Conservation (phyloP, 768 basidiomycete genomes). For the Naganishia randhawae region DNA sequence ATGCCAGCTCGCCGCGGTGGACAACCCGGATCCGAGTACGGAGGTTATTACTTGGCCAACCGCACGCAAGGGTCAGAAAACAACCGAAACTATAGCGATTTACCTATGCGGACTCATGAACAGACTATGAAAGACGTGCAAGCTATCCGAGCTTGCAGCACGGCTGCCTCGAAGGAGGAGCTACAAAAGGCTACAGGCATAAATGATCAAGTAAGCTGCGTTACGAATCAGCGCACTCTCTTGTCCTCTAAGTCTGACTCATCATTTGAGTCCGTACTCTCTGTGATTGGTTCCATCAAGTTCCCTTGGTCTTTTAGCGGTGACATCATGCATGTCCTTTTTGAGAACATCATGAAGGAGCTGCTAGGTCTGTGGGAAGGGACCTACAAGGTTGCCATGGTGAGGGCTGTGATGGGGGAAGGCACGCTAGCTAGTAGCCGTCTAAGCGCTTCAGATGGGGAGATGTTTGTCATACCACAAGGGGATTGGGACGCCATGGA, state of each 20-base stretch:
- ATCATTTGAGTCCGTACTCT: background rate
- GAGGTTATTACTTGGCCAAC: background rate
- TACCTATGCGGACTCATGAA: background rate
- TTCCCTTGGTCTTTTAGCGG: background rate
- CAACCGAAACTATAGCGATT: background rate
- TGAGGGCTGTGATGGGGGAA: background rate
- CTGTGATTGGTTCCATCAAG: background rate
- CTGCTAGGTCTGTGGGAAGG: background rate
- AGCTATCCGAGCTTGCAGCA: background rate
- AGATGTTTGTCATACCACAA: background rate
- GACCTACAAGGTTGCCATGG: background rate
- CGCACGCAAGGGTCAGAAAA: background rate
- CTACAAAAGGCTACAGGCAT: background rate
- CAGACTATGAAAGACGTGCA: background rate
- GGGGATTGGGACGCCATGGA: background rate
- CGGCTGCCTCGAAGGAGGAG: background rate
- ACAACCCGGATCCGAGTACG: background rate
- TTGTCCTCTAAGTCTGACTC: background rate
- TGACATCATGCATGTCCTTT: conserved; percentile 3
- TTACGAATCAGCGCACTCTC: background rate
- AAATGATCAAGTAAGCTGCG: background rate
- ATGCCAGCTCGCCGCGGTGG: background rate
- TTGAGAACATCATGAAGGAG: conserved; percentile 1
- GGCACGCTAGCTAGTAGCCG: background rate
- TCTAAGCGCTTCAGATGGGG: background rate